Evolutionary conservation across 1,139 yeast genomes (phyloP), one percentile per base, ranked within the genome.

Genomic region (Candida tetrigidarum): DNA sequence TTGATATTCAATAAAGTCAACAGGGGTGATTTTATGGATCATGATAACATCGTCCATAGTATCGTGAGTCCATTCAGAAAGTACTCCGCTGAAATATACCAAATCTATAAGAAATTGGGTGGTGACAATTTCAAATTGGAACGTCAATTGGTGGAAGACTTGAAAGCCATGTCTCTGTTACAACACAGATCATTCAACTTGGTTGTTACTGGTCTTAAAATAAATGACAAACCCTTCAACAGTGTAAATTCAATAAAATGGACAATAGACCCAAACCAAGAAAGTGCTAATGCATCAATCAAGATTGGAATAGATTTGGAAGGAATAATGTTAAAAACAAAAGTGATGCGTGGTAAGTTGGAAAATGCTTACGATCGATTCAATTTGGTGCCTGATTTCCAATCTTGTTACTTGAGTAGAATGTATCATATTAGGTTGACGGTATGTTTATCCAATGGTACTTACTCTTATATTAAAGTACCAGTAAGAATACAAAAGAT

Each of bases 331-430:
- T 19, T 48, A 26, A 55, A 52, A 40, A 48, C 53, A 39, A 29
- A 45, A 36, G 14, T 22, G 37, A 4, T 33, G 37, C 11, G 25
- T 27, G 7, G 34, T 25, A 12, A 20, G 5, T 4, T n/a, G 15
- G 14, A 14, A 5, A 48, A 44, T 7, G 48, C 54, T 1, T 53
- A 46, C 39, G 55, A 59, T 32, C 32, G 43, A 2, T 61, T 67
- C 44, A 63, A 66, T 29, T 58, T 73, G 20, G 66, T 69, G 2
- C 78, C 78, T 1, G 66, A 64, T 42, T 73, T 73, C 55, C 78
- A 73, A 51, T 54, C 62, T 9, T 73, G 78, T 49, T 57, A 62
- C 42, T 45, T 71, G 50, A 59, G 66, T 1, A 53, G 78, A 40
- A 42, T 71, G 12, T 73, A 73, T 50, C 71, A 68, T 50, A 47